Evolutionary conservation across 2,329 filamentous ascomycete species (phyloP).

Genomic region (Aspergillus fumigatus): DNA sequence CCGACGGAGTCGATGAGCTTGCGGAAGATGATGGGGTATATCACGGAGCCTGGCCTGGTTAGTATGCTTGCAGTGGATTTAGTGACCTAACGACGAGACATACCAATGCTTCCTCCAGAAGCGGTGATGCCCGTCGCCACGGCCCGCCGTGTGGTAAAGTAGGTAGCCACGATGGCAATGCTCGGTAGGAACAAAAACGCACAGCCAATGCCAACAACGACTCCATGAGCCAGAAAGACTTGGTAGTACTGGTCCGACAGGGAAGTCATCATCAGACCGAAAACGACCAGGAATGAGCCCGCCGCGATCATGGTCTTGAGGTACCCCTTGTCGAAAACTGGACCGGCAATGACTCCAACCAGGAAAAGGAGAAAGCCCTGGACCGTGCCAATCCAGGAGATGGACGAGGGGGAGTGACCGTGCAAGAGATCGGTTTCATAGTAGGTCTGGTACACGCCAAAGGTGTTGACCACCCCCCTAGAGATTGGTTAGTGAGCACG

Average conservation of each 20-base stretch:
- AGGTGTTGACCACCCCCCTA: not conserved
- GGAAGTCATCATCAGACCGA: not conserved
- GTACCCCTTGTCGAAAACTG: not conserved
- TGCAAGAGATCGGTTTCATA: not conserved
- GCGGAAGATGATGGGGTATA: not conserved
- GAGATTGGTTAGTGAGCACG: not conserved
- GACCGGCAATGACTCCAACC: not conserved
- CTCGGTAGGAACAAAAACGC: not conserved
- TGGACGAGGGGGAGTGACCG: not conserved
- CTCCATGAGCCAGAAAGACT: not conserved
- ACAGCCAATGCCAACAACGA: not conserved
- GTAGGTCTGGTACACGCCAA: not conserved
- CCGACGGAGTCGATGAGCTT: slow-evolving; percentile 37
- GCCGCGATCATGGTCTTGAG: not conserved
- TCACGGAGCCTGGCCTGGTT: not conserved
- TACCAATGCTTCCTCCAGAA: not conserved
- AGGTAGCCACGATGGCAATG: not conserved
- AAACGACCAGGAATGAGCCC: not conserved
- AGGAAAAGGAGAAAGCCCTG: not conserved
- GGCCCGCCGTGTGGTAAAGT: not conserved
- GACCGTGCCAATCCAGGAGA: not conserved
- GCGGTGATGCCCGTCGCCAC: not conserved
- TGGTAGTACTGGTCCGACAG: not conserved
- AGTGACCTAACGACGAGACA: not conserved
- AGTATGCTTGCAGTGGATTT: not conserved